phyloP scores from a whole-genome alignment of 2,329 filamentous ascomycete species.

The Rhynchosporium secalis region DNA sequence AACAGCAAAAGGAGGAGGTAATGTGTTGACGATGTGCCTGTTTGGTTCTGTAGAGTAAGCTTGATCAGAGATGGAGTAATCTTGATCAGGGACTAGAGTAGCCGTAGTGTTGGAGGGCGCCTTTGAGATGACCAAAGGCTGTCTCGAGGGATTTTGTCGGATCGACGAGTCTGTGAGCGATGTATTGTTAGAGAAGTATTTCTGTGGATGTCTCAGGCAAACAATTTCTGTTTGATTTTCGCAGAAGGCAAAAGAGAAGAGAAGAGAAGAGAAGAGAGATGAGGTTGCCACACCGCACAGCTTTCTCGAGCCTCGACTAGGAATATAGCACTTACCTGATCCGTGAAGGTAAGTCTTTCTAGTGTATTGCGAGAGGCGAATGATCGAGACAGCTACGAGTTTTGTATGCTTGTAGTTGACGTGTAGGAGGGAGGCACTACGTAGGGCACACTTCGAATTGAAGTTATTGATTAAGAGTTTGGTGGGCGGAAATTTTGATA shows the following conservation, averaged over 20 bases:
- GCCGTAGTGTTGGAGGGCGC: conserved; percentile 59
- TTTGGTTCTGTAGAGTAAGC: conserved; percentile 67
- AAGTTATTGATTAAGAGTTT: background rate
- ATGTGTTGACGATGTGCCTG: conserved; percentile 66
- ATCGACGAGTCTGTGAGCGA: conserved; percentile 25
- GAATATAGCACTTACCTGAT: conserved; percentile 14
- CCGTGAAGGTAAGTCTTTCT: conserved; percentile 6
- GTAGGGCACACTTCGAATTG: background rate
- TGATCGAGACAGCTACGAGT: conserved; percentile 1
- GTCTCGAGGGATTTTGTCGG: conserved; percentile 24
- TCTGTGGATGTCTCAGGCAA: conserved; percentile 6
- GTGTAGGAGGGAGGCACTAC: background rate
- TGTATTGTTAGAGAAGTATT: conserved; percentile 8
- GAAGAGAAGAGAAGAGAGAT: background rate
- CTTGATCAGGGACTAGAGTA: conserved; percentile 51
- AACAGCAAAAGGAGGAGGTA: conserved; percentile 57
- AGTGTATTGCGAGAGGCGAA: conserved; percentile 9
- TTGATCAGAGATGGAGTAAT: conserved; percentile 63
- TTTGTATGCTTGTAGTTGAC: background rate
- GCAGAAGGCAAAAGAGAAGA: background rate
- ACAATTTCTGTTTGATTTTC: background rate
- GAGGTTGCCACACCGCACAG: conserved; percentile 2
- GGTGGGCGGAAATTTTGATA: background rate
- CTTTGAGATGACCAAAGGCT: conserved; percentile 70
- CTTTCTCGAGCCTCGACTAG: background rate